Conservation (phyloP, 1,284 basidiomycete species). For the Agaricales sp. region DNA sequence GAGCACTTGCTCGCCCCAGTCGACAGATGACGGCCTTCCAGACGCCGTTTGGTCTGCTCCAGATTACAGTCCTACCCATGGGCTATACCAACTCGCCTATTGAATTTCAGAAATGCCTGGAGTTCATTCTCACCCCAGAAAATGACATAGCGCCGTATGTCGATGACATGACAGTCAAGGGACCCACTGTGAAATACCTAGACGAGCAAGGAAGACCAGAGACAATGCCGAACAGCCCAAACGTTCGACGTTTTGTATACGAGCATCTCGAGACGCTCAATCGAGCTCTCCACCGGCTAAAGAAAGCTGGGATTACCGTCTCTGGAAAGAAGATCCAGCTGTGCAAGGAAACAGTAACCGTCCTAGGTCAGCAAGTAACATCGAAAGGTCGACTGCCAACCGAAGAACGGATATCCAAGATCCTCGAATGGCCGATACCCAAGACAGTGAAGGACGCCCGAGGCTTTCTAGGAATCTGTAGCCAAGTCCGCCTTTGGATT, state of each 20-base stretch:
- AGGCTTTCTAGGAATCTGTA: constrained; percentile 15
- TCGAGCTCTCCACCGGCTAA: not conserved
- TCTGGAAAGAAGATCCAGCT: constrained; percentile 11
- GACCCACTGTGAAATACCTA: not conserved
- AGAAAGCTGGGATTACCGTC: not conserved
- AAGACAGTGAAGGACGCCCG: constrained; percentile 4
- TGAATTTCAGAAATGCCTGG: too few relatives aligned
- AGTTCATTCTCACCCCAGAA: constrained; percentile 12
- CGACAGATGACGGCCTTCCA: not conserved
- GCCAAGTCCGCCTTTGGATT: too few relatives aligned
- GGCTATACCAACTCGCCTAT: not conserved
- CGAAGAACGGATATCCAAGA: constrained; percentile 7
- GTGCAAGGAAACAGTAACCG: not conserved
- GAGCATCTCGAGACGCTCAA: constrained; percentile 6
- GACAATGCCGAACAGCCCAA: constrained; percentile 1
- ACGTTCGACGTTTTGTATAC: too few relatives aligned
- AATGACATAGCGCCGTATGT: constrained; percentile 16
- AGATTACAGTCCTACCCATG: too few relatives aligned
- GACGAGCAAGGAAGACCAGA: not conserved
- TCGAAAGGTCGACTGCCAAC: constrained; percentile 12
- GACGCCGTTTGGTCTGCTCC: not conserved
- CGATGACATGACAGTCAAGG: not conserved
- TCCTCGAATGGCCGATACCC: constrained; percentile 10
- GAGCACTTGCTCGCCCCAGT: not conserved
- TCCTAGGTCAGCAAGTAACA: constrained; percentile 12